Conservation (phyloP, 192 early-diverging fungal genomes). For the Diversispora epigaea region DNA sequence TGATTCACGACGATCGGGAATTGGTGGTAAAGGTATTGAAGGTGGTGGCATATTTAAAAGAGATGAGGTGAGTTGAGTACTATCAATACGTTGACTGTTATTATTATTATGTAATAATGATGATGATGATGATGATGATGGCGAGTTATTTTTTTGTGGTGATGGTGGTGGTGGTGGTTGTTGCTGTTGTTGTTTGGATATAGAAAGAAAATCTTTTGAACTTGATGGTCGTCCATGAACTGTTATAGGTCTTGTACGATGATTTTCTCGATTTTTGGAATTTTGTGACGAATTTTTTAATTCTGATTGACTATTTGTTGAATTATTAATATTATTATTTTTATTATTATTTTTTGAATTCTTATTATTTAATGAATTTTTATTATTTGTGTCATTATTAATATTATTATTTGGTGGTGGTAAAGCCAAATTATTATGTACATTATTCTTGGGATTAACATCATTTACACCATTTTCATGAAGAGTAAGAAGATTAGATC, state of each 20-base stretch:
- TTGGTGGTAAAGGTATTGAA: slow-evolving; percentile 1
- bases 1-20: slow-evolving; percentile 23
- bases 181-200: background rate
- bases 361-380: background rate
- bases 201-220: slow-evolving; percentile 13
- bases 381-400: background rate
- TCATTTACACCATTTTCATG: slow-evolving; percentile 22
- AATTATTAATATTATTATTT: no score
- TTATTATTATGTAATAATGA: background rate
- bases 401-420: background rate
- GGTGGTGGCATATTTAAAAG: slow-evolving; percentile 2
- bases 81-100: background rate
- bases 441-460: background rate
- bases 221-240: slow-evolving; percentile 9
- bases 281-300: slow-evolving; percentile 14
- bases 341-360: background rate
- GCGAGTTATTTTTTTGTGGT: background rate
- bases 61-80: background rate
- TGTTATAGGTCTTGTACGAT: slow-evolving; percentile 27
- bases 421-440: background rate
- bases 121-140: no score
- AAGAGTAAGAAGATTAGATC: slow-evolving; percentile 19
- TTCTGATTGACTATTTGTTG: no score
- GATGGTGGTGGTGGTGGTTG: no score
- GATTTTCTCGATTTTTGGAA: slow-evolving; percentile 26